These are phyloP conservation scores for Akanthomyces muscarius DNA, from an alignment of 2,329 filamentous ascomycete genomes.

Conservation along the genomic window DNA sequence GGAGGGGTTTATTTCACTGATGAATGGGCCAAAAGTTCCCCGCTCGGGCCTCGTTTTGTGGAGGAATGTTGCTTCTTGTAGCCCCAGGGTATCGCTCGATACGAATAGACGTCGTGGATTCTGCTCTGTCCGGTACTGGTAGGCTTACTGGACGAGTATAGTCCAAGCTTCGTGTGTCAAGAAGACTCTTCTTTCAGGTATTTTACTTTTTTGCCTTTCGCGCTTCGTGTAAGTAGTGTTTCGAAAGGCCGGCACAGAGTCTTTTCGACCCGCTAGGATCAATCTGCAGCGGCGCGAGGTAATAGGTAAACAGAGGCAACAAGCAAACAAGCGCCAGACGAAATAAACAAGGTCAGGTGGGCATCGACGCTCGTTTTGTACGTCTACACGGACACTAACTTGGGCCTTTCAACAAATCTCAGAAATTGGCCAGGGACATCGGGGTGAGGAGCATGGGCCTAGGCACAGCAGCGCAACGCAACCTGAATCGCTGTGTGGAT, in stretches of 20 bases:
- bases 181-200: not conserved
- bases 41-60: slow-evolving; percentile 18
- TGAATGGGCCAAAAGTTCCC: slow-evolving; percentile 14
- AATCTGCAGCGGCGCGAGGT: not conserved
- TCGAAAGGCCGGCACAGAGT: not conserved
- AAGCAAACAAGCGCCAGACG: not conserved
- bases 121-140: not conserved
- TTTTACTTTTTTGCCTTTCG: not conserved
- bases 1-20: slow-evolving; percentile 13
- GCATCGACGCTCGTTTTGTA: not conserved
- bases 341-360: not conserved
- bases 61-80: slow-evolving; percentile 4
- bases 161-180: not conserved
- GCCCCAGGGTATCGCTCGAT: slow-evolving; percentile 7
- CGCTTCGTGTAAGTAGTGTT: not conserved
- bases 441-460: not conserved
- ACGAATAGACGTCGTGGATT: not conserved
- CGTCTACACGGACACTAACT: not conserved
- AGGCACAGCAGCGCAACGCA: not conserved
- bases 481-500: slow-evolving; percentile 16
- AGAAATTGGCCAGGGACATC: not conserved
- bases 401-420: not conserved
- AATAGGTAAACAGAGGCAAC: not conserved
- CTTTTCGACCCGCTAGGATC: not conserved
- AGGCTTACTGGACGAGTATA: not conserved